Base-by-base conservation (phyloP, 208 protist species). In the Leishmania lainsoni region DNA sequence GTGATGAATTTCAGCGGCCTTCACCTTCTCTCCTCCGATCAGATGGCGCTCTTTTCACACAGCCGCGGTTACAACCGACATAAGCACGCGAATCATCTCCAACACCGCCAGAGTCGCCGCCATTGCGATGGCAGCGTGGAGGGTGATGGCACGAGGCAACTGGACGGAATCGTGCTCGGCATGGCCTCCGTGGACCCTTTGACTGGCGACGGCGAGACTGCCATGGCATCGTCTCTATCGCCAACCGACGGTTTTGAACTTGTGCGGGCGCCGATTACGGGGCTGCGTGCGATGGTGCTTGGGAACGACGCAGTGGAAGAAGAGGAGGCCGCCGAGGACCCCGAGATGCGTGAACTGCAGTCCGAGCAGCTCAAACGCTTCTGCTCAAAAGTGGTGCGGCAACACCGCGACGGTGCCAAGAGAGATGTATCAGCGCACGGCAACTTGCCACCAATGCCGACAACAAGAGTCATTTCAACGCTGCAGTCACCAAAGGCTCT, bases 271-370 rank as follows among this genome's bases (percentile, higher is more conserved):
- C 82, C 82, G 5, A 79, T 86, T 35, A 65, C 82, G 0, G 82
- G 82, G 20, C 78, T 86, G 73, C 71, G 77, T 1, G 82, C 82
- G 20, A 81, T 79, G 65, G 54, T 86, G 26, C 78, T 86, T 10
- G 82, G 82, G 56, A 81, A 81, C 82, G 56, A 32, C 73, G 61
- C 73, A 39, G 73, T 81, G 54, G 82, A 86, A 42, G 82, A 86
- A 42, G 77, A 86, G 54, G 82, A 86, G 22, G 78, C 73, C 51
- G 82, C 78, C 63, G 82, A 86, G 71, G 66, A 81, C n/a, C 78
- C 82, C 42, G 82, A 86, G 63, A 76, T 59, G 65, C 76, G 61
- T 0, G 73, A 58, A 66, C 52, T 75, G 29, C 82, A 81, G 26
- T 26, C 72, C 2, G 17, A 76, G 71, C 82, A 86, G 71, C 74